These are phyloP conservation scores for Penicillium sp. DNA, from an alignment of 2,329 filamentous ascomycete species.

Conservation along the genomic window DNA sequence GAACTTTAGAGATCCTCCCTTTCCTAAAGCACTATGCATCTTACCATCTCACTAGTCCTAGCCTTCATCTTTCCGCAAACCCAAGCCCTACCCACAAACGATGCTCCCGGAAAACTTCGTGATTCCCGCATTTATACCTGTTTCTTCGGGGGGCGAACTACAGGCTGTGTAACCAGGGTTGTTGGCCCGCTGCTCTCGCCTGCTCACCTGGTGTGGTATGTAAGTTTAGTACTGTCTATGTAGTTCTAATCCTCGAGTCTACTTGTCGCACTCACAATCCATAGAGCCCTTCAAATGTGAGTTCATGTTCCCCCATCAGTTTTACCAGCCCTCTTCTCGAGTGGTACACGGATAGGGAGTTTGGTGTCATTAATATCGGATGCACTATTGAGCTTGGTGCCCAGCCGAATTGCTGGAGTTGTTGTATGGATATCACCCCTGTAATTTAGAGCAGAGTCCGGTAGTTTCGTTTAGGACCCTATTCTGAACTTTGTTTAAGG, in stretches of 20 bases:
- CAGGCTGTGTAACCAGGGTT: slow-evolving; percentile 1
- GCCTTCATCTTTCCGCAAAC: neutral
- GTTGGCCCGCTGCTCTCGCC: neutral
- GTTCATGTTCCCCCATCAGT: neutral
- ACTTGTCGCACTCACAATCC: neutral
- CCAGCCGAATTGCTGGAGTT: neutral
- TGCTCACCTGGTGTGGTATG: neutral
- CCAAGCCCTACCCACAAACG: neutral
- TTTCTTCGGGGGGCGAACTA: neutral
- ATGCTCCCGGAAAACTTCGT: neutral
- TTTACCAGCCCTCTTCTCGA: slow-evolving; percentile 1
- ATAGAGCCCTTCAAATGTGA: neutral
- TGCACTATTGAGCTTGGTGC: neutral
- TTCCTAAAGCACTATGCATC: neutral
- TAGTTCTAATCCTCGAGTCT: neutral
- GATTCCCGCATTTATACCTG: neutral
- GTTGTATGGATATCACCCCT: slow-evolving; percentile 1
- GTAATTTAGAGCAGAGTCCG: neutral
- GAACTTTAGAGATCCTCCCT: no score
- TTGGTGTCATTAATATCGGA: neutral
- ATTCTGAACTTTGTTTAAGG: no score
- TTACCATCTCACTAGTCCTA: neutral
- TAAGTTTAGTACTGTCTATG: neutral
- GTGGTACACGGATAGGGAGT: slow-evolving; percentile 5
- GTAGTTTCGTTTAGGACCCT: neutral